phyloP scores from a whole-genome alignment of 2,329 filamentous ascomycete genomes.

The Chrysoporthe puriensis region DNA sequence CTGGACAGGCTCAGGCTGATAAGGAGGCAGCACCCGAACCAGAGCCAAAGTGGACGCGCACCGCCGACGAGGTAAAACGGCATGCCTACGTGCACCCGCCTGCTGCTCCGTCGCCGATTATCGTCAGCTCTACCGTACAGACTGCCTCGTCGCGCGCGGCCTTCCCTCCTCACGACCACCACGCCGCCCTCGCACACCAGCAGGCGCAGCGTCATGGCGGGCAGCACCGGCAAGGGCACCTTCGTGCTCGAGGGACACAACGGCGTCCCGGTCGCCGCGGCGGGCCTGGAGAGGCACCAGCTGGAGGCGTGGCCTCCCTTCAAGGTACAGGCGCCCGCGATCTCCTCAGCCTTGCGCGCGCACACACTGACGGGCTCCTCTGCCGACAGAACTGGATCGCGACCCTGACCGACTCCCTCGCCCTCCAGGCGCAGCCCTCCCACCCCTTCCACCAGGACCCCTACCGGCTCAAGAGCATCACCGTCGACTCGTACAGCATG shows the following conservation, averaged over 20 bases:
- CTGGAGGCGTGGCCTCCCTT: slow-evolving; percentile 55
- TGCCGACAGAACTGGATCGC: slow-evolving; percentile 51
- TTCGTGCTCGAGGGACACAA: slow-evolving; percentile 43
- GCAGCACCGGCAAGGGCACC: slow-evolving; percentile 29
- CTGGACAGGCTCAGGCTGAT: background rate
- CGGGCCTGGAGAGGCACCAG: slow-evolving; percentile 49
- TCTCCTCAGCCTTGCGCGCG: background rate
- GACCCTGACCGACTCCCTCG: slow-evolving; percentile 51
- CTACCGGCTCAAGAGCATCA: slow-evolving; percentile 55
- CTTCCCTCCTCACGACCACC: background rate
- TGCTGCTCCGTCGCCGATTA: background rate
- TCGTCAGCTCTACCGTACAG: background rate
- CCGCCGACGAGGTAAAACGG: background rate
- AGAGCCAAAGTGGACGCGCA: background rate
- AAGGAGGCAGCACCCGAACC: background rate
- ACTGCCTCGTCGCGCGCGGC: background rate
- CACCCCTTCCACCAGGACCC: slow-evolving; percentile 60
- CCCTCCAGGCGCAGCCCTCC: slow-evolving; percentile 44
- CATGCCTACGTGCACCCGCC: background rate
- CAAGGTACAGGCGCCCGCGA: slow-evolving; percentile 42
- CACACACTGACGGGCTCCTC: slow-evolving; percentile 15
- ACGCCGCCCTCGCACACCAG: background rate
- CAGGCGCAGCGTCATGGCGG: slow-evolving; percentile 7
- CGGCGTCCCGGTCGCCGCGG: slow-evolving; percentile 47
- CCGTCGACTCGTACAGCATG: slow-evolving; percentile 57